Percentiles rank a stretch among this genome's conserved stretches.
These are phyloP conservation scores for Kalmusia sp. DNA, from an alignment of 2,329 filamentous ascomycete genomes.

Conservation along the genomic window DNA sequence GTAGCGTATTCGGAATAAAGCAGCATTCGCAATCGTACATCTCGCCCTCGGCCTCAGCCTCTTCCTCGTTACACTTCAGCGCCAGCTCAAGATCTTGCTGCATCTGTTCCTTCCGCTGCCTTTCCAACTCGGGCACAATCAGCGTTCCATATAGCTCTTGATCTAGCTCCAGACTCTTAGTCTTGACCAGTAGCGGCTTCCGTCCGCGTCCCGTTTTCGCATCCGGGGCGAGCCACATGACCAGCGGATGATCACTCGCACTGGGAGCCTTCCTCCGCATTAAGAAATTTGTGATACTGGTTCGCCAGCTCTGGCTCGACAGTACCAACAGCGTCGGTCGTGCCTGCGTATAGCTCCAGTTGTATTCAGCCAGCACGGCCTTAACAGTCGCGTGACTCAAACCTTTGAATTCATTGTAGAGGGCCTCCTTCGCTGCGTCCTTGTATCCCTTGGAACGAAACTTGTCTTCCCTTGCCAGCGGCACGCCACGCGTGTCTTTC, in stretches of 20 bases:
- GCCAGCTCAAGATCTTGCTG: constrained; percentile 52
- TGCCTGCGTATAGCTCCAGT: constrained; percentile 78
- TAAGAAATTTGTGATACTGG: constrained; percentile 74
- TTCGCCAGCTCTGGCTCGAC: constrained; percentile 78
- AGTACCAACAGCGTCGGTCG: constrained; percentile 73
- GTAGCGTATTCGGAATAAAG: constrained; percentile 73
- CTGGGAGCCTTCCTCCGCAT: constrained; percentile 66
- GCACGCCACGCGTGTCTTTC: constrained; percentile 38
- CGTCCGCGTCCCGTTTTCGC: constrained; percentile 59
- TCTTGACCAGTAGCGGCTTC: constrained; percentile 68
- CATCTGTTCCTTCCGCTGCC: constrained; percentile 48
- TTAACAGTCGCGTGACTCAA: constrained; percentile 76
- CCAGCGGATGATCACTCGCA: constrained; percentile 65
- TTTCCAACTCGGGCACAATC: constrained; percentile 51
- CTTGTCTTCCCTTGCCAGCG: constrained; percentile 66
- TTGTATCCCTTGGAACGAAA: constrained; percentile 75
- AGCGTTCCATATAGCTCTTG: constrained; percentile 56
- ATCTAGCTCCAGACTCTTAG: constrained; percentile 65
- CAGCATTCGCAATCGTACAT: constrained; percentile 79
- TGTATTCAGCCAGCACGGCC: constrained; percentile 80
- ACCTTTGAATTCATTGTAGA: constrained; percentile 78
- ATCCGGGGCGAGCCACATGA: constrained; percentile 67
- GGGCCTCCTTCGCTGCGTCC: constrained; percentile 69
- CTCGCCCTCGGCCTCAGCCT: constrained; percentile 55
- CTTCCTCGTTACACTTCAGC: constrained; percentile 54